Conservation (phyloP, 495 filamentous ascomycete species). For the Tuber melanosporum region DNA sequence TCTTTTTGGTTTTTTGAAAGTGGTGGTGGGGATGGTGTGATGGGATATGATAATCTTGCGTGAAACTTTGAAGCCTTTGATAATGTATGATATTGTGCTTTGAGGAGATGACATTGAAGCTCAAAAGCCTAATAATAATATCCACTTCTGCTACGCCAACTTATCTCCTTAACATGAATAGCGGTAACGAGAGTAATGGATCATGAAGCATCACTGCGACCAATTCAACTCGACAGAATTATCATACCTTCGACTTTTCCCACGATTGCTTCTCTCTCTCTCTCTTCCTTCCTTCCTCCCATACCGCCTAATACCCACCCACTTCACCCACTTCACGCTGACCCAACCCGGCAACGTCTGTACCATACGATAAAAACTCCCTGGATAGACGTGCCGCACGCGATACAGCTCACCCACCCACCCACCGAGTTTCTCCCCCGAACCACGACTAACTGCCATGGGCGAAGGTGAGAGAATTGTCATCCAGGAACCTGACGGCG, state of each 20-base stretch:
- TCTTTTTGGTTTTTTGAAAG: not conserved
- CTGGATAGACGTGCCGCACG: no score
- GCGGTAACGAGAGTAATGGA: not conserved
- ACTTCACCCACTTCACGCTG: no score
- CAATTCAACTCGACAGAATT: conserved; percentile 10
- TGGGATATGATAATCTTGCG: not conserved
- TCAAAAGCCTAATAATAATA: not conserved
- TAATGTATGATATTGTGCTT: not conserved
- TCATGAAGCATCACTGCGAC: not conserved
- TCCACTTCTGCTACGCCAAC: not conserved
- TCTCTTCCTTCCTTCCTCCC: no score
- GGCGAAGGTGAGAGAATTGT: no score
- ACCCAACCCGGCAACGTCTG: no score
- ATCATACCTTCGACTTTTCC: conserved; percentile 15
- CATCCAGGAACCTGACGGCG: no score
- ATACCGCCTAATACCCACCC: no score
- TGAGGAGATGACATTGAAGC: not conserved
- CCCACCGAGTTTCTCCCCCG: no score
- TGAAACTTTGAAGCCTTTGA: not conserved
- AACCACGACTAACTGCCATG: no score
- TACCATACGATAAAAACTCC: no score
- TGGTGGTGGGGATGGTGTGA: not conserved
- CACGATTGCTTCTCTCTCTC: not conserved
- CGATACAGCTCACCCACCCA: no score
- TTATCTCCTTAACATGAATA: not conserved